Conservation (phyloP, 768 basidiomycete genomes). For the Cytidiella melzeri region DNA sequence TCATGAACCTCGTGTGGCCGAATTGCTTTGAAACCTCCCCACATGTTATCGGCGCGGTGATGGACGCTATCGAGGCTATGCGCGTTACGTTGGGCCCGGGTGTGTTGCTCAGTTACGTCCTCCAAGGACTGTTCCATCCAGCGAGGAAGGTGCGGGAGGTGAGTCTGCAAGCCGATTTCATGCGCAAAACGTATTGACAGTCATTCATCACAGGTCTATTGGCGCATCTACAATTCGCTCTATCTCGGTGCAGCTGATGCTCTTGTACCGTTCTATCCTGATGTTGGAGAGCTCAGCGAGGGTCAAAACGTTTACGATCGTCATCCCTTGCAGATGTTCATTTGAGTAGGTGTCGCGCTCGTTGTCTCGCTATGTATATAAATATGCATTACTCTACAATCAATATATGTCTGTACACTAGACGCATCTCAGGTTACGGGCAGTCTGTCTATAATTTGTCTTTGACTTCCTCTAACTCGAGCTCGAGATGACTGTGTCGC, state of each 20-base stretch:
- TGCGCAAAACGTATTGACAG: background rate
- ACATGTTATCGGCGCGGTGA: constrained; percentile 95
- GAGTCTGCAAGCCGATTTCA: constrained; percentile 15
- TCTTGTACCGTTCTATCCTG: constrained; percentile 93
- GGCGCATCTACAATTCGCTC: constrained; percentile 92
- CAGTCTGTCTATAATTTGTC: too few species aligned
- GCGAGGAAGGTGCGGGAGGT: constrained; percentile 96
- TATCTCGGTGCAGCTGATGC: constrained; percentile 90
- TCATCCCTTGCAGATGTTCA: constrained; percentile 78
- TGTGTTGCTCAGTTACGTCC: constrained; percentile 82
- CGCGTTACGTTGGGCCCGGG: constrained; percentile 93
- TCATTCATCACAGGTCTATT: constrained; percentile 55
- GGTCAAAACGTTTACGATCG: constrained; percentile 84
- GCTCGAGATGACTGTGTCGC: too few species aligned
- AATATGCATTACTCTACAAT: background rate
- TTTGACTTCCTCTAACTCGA: too few species aligned
- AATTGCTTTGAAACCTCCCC: constrained; percentile 98
- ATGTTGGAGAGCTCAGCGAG: constrained; percentile 85
- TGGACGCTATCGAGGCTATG: constrained; percentile 99
- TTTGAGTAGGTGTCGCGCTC: constrained; percentile 32
- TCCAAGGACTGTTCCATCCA: constrained; percentile 96
- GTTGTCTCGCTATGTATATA: background rate
- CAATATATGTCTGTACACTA: constrained; percentile 12
- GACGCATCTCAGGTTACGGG: too few species aligned
- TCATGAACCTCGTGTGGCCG: constrained; percentile 99